Conservation (phyloP, 306 rosid species). For the Crotalaria pallida region DNA sequence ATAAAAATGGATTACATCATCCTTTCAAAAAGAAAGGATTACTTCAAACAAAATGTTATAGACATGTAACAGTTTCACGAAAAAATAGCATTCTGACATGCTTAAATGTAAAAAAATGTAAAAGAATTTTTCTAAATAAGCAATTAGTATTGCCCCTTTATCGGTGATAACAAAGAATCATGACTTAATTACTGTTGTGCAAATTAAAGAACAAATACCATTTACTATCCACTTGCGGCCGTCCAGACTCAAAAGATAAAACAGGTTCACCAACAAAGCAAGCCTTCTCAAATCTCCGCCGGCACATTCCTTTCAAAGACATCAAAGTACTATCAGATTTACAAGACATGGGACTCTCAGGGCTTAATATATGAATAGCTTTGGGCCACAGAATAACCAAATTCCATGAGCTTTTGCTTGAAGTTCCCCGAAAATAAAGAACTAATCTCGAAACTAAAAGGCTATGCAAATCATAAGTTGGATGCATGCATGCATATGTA, state of each 20-base stretch:
- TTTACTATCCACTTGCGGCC: conserved; percentile 53
- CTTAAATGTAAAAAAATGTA: background rate
- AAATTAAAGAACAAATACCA: conserved; percentile 56
- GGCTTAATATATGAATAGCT: conserved; percentile 1
- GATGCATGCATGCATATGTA: background rate
- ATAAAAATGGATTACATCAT: background rate
- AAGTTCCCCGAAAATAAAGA: conserved; percentile 16
- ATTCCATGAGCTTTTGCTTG: background rate
- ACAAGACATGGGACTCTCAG: conserved; percentile 10
- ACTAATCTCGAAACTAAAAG: conserved; percentile 16
- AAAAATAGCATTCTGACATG: background rate
- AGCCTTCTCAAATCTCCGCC: conserved; percentile 68
- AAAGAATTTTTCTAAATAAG: background rate
- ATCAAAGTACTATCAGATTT: conserved; percentile 31
- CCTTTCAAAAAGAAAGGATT: background rate
- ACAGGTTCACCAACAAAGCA: conserved; percentile 63
- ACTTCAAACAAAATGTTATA: background rate
- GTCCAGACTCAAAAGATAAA: conserved; percentile 45
- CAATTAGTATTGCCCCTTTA: background rate
- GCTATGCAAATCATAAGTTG: conserved; percentile 1
- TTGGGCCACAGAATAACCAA: conserved; percentile 12
- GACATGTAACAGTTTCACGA: background rate
- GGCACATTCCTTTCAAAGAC: conserved; percentile 80
- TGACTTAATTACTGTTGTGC: background rate
- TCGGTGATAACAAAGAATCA: conserved; percentile 4